Base-by-base conservation (phyloP, 139 green algal species). In the Chlorella sorokiniana region DNA sequence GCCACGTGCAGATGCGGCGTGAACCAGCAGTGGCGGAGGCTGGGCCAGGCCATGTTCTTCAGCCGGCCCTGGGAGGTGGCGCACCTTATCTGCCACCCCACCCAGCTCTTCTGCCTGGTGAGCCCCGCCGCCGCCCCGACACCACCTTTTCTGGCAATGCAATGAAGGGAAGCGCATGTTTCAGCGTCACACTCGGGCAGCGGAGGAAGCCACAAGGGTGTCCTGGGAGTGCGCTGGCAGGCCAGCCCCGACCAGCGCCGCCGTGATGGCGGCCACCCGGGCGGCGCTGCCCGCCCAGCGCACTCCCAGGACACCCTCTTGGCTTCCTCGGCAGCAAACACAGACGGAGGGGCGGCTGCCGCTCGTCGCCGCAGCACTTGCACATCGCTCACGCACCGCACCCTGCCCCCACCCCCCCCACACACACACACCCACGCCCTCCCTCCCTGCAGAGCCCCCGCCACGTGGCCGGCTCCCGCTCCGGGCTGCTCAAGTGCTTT, bases 101-200 rank as follows among this genome's bases (percentile, higher is more conserved):
- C 87, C 38, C 88, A 91, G 73, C 74, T 91, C 9, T 89, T 91
- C 65, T 83, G 69, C 44, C 62, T 84, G 75, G 86, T 89, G 54
- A 65, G 56, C 56, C 18, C 18, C 56, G 6, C 18, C 23, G 16
- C 6, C 56, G n/a, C 18, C 18, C 56, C n/a, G 56, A 59, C 11
- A 59, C 11, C 48, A 14, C 22, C 0, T 65, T 37, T 16, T 10
- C 25, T 37, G 70, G 33, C 23, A 9, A 78, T n/a, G 3, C 20
- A n/a, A 38, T 40, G 9, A 3, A 78, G 42, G 20, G 44, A 27
- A 20, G 42, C 22, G 11, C 41, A 62, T 40, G 20, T 41, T 48
- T n/a, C n/a, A n/a, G n/a, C n/a, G n/a, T n/a, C n/a, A n/a, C n/a
- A n/a, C n/a, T n/a, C n/a, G n/a, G n/a, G n/a, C n/a, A n/a, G n/a